Percentiles rank a stretch among this genome's conserved stretches.
These are phyloP conservation scores for Phytophthora pisi DNA, from an alignment of 352 stramenopile genomes.

Conservation along the genomic window DNA sequence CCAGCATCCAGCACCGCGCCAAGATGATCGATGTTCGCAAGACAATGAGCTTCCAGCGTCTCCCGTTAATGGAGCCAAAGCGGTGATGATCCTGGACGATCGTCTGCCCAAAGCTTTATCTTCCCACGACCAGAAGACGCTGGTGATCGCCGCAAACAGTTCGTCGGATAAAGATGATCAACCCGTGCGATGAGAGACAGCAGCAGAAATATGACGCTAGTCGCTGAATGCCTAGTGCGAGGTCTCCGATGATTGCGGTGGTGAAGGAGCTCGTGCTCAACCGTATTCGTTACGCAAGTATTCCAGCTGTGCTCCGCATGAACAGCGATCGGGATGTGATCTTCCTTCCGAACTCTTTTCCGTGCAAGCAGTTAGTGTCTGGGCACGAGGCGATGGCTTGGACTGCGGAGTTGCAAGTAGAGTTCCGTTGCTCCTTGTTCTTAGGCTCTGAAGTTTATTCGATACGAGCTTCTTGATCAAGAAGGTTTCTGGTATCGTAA, in stretches of 20 bases:
- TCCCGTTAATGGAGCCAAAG: background rate
- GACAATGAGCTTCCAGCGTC: background rate
- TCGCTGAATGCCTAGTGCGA: no score
- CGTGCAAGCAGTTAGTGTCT: no score
- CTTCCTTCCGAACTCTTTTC: background rate
- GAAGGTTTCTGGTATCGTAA: no score
- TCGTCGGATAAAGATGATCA: background rate
- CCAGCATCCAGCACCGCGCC: background rate
- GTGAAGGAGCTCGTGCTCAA: no score
- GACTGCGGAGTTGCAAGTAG: no score
- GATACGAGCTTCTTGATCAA: no score
- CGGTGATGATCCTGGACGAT: background rate
- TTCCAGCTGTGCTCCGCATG: background rate
- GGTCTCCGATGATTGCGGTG: no score
- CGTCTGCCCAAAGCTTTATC: background rate
- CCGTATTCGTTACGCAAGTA: background rate
- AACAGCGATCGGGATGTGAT: background rate
- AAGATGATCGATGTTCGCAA: background rate
- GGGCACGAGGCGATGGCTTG: no score
- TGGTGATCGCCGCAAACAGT: background rate
- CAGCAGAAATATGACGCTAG: no score
- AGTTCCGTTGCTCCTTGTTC: no score
- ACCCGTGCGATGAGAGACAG: no score
- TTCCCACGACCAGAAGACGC: background rate
- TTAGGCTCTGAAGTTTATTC: no score